Base-by-base conservation (phyloP, 345 rosid species). In the Hypericum androsaemum region DNA sequence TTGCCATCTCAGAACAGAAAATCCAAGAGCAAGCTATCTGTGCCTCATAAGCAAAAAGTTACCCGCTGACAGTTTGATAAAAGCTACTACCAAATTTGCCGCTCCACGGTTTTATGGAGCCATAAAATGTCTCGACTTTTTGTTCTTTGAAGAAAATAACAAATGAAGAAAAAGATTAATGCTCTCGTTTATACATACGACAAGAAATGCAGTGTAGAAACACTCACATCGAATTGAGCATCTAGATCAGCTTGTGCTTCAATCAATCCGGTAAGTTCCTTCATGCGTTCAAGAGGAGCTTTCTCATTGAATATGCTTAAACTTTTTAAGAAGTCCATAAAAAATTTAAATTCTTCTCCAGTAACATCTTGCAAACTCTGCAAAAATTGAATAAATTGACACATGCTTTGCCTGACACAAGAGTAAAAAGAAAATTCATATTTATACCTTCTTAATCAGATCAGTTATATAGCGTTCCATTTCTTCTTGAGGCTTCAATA, bases 191-290 rank as follows among this genome's bases (percentile, higher is more conserved):
- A 22, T 22, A 4, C 32, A 22, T 4, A 22, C 4, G 32, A 22
- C 4, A 47, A 47, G 12, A 7, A 9, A 12, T 38, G 10, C 7
- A 50, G 39, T 11, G 40, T 58, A 22, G 32, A 22, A 22, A 22
- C 35, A 74, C 86, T 76, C 65, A 94, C 99, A 63, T 78, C 74
- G 71, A 94, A 86, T 54, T 80, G 89, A 22, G 90, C 84, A 74
- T 88, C 89, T 66, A 94, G 74, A 72, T 94, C 99, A 51, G 97
- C 97, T 70, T 94, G 99, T 8, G 82, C 97, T 77, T 94, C 99
- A 22, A 83, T 82, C 37, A 94, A 73, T 60, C 71, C 94, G 65
- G 82, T 77, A 43, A 94, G 97, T 63, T 94, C 99, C 58, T 79
- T 88, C 90, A 88, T 81, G 58, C 95, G 85, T 69, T 88, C 97